phyloP scores from a whole-genome alignment of 2,329 filamentous ascomycete genomes.

The Elsinoe fawcettii region DNA sequence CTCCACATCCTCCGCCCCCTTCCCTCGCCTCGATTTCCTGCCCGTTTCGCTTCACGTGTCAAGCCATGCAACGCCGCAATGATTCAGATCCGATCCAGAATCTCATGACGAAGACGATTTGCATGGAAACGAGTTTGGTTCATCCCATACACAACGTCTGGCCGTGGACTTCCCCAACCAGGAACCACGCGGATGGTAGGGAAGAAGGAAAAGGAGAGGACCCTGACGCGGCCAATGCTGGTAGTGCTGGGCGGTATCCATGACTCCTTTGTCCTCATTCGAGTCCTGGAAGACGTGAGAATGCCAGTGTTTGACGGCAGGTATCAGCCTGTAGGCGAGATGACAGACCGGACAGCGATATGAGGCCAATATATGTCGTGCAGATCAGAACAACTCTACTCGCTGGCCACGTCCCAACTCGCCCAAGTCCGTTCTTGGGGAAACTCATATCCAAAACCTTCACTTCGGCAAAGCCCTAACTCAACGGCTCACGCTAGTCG shows the following conservation, averaged over 20 bases:
- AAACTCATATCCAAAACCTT: neutral
- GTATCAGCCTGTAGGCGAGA: neutral
- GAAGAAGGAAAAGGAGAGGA: neutral
- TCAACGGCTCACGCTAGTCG: neutral
- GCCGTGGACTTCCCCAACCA: constrained; percentile 1
- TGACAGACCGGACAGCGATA: neutral
- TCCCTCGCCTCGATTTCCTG: neutral
- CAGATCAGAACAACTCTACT: constrained; percentile 1
- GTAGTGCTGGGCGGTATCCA: neutral
- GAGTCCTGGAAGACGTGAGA: neutral
- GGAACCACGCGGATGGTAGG: neutral
- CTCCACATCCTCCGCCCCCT: neutral
- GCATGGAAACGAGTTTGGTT: neutral
- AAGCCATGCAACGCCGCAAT: constrained; percentile 4
- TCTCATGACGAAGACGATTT: neutral
- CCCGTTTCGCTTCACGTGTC: constrained; percentile 8
- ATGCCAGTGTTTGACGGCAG: neutral
- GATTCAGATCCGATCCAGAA: constrained; percentile 8
- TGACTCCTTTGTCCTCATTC: neutral
- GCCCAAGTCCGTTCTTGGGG: neutral
- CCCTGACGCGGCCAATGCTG: neutral
- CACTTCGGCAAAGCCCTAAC: constrained; percentile 8
- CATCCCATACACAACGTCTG: constrained; percentile 3
- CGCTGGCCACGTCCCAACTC: neutral
- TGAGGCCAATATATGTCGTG: constrained; percentile 3